These are phyloP conservation scores for Vaccinium macrocarpon DNA, from an alignment of 148 eudicot genomes.

Conservation along the genomic window DNA sequence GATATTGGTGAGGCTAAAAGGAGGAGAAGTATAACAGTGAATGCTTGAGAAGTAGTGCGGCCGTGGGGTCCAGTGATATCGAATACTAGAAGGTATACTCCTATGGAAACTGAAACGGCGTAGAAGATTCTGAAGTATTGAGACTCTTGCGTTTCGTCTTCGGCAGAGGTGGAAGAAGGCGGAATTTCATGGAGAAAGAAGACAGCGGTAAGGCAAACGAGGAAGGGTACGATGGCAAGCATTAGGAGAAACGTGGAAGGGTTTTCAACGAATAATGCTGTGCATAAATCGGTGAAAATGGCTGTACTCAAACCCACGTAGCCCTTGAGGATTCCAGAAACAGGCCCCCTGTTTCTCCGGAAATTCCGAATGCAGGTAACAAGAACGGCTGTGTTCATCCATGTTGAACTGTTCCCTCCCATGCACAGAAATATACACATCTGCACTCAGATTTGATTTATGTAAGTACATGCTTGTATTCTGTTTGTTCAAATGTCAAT, in stretches of 20 bases:
- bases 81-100: constrained; percentile 48
- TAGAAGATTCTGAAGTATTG: constrained; percentile 53
- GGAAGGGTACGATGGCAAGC: constrained; percentile 59
- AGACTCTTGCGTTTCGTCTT: constrained; percentile 38
- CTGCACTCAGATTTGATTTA: constrained; percentile 23
- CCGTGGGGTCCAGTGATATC: constrained; percentile 53
- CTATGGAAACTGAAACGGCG: constrained; percentile 54
- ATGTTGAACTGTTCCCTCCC: constrained; percentile 73
- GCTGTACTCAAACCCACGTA: constrained; percentile 69
- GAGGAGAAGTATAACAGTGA: constrained; percentile 41
- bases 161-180: constrained; percentile 29
- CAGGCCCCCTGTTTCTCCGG: constrained; percentile 58
- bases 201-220: constrained; percentile 48
- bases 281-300: constrained; percentile 62
- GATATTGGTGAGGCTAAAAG: constrained; percentile 55
- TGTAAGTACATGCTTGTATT: neutral
- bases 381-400: constrained; percentile 70
- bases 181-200: constrained; percentile 51
- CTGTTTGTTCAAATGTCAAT: neutral
- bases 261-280: constrained; percentile 45
- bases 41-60: constrained; percentile 26
- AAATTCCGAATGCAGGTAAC: constrained; percentile 68
- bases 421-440: constrained; percentile 66
- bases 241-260: constrained; percentile 50
- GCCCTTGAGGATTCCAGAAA: constrained; percentile 67